Evolutionary conservation across 1,284 basidiomycete species (phyloP).

Genomic region (Fomitopsis betulina): DNA sequence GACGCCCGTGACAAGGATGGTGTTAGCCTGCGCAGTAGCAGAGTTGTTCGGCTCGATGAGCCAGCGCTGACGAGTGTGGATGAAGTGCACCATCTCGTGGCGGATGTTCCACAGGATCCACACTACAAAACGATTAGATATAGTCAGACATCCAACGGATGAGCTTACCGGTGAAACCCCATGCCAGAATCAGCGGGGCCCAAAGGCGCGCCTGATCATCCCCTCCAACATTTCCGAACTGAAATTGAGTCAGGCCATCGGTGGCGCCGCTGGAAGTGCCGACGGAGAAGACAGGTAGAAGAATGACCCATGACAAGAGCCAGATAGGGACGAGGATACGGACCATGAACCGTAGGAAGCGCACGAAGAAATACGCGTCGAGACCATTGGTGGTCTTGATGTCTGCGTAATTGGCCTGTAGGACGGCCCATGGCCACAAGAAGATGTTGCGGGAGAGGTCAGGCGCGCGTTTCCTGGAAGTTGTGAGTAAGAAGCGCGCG

Average conservation of each 20-base stretch:
- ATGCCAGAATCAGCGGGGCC: constrained; percentile 73
- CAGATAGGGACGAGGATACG: constrained; percentile 81
- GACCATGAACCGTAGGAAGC: constrained; percentile 81
- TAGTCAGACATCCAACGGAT: not conserved
- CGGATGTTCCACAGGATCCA: constrained; percentile 86
- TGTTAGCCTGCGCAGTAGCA: constrained; percentile 76
- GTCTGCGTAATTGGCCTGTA: constrained; percentile 51
- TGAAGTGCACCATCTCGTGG: constrained; percentile 77
- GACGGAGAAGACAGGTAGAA: constrained; percentile 66
- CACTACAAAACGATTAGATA: constrained; percentile 34
- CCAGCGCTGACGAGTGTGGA: constrained; percentile 81
- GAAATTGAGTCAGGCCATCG: constrained; percentile 70
- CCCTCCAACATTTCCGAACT: constrained; percentile 73
- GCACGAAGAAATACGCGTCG: constrained; percentile 93
- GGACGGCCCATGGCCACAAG: constrained; percentile 58
- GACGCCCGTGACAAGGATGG: constrained; percentile 86
- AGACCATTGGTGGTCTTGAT: constrained; percentile 79
- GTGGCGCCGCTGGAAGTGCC: constrained; percentile 43
- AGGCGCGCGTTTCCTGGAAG: constrained; percentile 48
- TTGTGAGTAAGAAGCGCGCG: not conserved
- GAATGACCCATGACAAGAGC: constrained; percentile 68
- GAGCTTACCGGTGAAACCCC: constrained; percentile 71
- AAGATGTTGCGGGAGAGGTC: constrained; percentile 43
- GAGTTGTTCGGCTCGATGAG: constrained; percentile 75
- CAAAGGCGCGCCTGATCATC: constrained; percentile 57